Percentiles rank a stretch among this genome's conserved stretches.
Conservation (phyloP, 2,329 filamentous ascomycete genomes). For the Sporothrix protearum region DNA sequence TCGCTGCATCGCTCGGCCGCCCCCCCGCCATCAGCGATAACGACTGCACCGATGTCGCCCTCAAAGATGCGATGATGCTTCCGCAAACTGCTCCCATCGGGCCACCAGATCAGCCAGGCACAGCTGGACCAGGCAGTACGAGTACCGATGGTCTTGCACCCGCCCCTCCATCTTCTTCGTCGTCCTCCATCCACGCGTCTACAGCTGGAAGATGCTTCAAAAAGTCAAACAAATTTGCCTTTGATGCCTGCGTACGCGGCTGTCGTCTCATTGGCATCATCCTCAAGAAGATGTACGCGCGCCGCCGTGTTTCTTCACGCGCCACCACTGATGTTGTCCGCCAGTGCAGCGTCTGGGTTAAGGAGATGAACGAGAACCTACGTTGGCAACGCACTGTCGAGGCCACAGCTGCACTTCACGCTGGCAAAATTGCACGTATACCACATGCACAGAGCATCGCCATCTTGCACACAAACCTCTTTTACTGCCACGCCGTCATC, state of each 20-base stretch:
- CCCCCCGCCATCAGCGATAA: conserved; percentile 60
- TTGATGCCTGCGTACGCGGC: conserved; percentile 56
- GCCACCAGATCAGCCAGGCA: not conserved
- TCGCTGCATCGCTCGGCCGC: conserved; percentile 60
- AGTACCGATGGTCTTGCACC: not conserved
- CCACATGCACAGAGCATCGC: conserved; percentile 49
- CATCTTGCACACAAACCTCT: conserved; percentile 59
- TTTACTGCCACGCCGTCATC: conserved; percentile 61
- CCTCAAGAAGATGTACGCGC: conserved; percentile 57
- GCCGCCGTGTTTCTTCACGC: conserved; percentile 55
- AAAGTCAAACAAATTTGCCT: conserved; percentile 32
- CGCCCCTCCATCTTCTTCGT: not conserved
- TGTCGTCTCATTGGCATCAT: conserved; percentile 57
- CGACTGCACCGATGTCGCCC: conserved; percentile 54
- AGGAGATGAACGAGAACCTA: conserved; percentile 46
- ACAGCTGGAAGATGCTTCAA: not conserved
- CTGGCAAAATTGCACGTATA: conserved; percentile 38
- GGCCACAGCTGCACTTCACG: conserved; percentile 32
- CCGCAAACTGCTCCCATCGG: not conserved
- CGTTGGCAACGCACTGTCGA: conserved; percentile 41
- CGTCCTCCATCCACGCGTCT: not conserved
- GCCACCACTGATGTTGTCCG: conserved; percentile 56
- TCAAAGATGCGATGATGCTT: conserved; percentile 28
- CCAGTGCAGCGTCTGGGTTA: conserved; percentile 51
- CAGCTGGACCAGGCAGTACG: not conserved